Base-by-base conservation (phyloP, 768 basidiomycete genomes). In the Infundibulicybe gibba region DNA sequence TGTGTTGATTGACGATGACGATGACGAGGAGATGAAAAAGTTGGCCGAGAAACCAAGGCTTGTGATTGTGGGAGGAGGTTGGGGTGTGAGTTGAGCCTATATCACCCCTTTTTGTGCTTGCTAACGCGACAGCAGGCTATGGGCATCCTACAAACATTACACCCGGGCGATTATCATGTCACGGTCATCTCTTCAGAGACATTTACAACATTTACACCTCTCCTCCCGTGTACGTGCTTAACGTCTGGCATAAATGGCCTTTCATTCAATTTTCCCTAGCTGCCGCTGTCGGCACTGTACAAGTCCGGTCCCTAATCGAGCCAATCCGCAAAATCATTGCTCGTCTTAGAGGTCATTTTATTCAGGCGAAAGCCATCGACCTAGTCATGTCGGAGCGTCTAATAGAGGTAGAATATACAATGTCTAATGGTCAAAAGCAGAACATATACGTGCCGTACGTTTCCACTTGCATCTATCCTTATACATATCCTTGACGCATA, bases 251-350 rank as follows among this genome's bases (percentile, higher is more conserved):
- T 41, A 20, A 17, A 14, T 16, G 16, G 20, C 12, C n/a, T 13
- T 41, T 47, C n/a, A n/a, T n/a, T 55, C 43, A 55, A 13, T n/a
- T 31, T 53, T 40, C 46, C 44, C 42, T 57, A 92, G 90, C 86
- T 58, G 94, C 85, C 47, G 95, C 88, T 16, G 95, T 98, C 32
- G 97, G 95, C 13, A 98, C 95, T 1, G 92, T 98, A 30, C 89
- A 93, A 52, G 71, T 93, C 30, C 85, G 97, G 44, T 93, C 92
- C 17, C 77, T 99, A 11, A 80, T 99, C 48, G 95, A 99, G 63
- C 94, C 97, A 0, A 77, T 99, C 15, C 87, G 95, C 54, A 98
- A 97, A 64, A 77, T 99, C 32, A 79, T 97, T 43, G 94, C 94
- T 3, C 86, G 95, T 44, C 77, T 98, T 4, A 80, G 81, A 38